A percentile compares a stretch with the other conserved stretches of the same genome.
Conservation (phyloP, 805 yeast genomes). For the Candida dendrica region DNA sequence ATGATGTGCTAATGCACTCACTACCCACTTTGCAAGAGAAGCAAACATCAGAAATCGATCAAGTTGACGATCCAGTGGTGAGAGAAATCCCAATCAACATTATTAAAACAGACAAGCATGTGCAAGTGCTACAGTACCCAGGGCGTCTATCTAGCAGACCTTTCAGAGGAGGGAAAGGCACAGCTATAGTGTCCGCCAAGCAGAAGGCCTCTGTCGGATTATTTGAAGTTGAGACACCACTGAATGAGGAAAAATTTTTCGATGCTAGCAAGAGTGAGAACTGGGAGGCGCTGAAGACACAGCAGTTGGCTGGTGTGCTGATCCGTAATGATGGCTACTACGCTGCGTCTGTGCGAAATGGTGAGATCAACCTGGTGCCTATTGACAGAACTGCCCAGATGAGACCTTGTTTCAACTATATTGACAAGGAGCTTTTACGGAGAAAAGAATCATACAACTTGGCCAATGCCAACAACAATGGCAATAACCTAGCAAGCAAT, state of each 20-base stretch:
- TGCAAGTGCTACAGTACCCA: slow-evolving; percentile 53
- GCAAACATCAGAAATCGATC: slow-evolving; percentile 10
- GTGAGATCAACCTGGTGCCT: slow-evolving; percentile 56
- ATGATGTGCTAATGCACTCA: slow-evolving; percentile 2
- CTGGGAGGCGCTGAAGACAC: slow-evolving; percentile 57
- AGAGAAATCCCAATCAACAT: slow-evolving; percentile 53
- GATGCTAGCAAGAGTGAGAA: slow-evolving; percentile 55
- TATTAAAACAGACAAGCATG: slow-evolving; percentile 20
- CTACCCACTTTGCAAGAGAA: slow-evolving; percentile 1
- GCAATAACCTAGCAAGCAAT: slow-evolving; percentile 15
- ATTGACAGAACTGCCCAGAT: slow-evolving; percentile 66
- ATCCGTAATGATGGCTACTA: slow-evolving; percentile 45
- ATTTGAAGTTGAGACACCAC: slow-evolving; percentile 71
- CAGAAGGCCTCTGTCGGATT: slow-evolving; percentile 57
- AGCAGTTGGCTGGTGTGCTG: slow-evolving; percentile 67
- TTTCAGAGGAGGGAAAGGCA: slow-evolving; percentile 26
- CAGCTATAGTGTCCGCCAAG: slow-evolving; percentile 36
- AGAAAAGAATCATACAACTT: slow-evolving; percentile 36
- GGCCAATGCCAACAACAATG: slow-evolving; percentile 26
- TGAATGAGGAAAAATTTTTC: slow-evolving; percentile 60
- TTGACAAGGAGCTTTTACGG: slow-evolving; percentile 51
- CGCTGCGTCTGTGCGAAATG: slow-evolving; percentile 36
- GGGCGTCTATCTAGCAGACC: slow-evolving; percentile 43
- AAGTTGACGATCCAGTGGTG: slow-evolving; percentile 43
- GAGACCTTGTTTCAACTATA: slow-evolving; percentile 74